A percentile compares a stretch with the other conserved stretches of the same genome.
Conservation (phyloP, 306 rosid genomes). For the Quercus rubra region DNA sequence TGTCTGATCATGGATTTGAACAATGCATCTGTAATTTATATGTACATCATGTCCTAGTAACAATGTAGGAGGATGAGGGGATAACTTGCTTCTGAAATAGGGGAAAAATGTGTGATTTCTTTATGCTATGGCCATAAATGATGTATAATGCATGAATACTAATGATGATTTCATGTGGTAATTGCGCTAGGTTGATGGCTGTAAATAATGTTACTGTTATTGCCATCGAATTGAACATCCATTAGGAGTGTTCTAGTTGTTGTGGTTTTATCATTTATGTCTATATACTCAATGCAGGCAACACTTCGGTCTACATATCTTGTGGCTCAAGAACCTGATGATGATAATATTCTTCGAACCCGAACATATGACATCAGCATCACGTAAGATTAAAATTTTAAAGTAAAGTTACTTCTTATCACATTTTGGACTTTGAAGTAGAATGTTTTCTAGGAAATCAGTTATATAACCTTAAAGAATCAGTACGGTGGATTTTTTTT, state of each 20-base stretch:
- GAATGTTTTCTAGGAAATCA: not conserved
- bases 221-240: not conserved
- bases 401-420: not conserved
- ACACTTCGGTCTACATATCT: slow-evolving; percentile 63
- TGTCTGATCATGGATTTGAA: no score
- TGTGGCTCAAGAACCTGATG: slow-evolving; percentile 85
- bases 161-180: not conserved
- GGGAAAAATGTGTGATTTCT: not conserved
- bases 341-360: slow-evolving; percentile 86
- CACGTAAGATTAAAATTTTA: slow-evolving; percentile 52
- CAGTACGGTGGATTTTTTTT: not conserved
- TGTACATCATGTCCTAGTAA: not conserved
- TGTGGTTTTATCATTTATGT: slow-evolving; percentile 8
- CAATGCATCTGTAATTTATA: no score
- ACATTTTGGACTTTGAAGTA: not conserved
- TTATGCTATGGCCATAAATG: not conserved
- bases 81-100: no score
- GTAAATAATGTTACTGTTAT: not conserved
- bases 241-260: not conserved
- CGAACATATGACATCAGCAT: slow-evolving; percentile 92
- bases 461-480: not conserved
- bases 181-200: not conserved
- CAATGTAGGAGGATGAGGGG: not conserved
- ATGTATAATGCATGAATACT: not conserved
- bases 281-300: slow-evolving; percentile 31